A percentile compares a stretch with the other conserved stretches of the same genome.
Evolutionary conservation across 257 asterid species (phyloP).

Genomic region (Echites panduratus): DNA sequence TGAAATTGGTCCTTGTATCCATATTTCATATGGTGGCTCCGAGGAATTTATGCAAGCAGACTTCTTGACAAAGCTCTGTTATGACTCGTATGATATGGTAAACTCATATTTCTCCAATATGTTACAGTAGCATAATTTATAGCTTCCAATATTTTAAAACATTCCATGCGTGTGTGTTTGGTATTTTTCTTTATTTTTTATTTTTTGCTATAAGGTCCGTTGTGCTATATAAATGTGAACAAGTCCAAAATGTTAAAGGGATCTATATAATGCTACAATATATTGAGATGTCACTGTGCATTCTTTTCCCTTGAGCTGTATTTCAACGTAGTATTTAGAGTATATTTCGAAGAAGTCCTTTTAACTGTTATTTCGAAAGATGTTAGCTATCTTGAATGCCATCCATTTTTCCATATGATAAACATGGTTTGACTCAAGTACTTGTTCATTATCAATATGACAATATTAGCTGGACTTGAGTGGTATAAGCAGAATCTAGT

Average conservation of each 20-base stretch:
- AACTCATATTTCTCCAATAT: slow-evolving; percentile 13
- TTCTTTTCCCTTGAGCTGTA: neutral
- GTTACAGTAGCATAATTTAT: slow-evolving; percentile 1
- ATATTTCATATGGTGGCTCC: slow-evolving; percentile 69
- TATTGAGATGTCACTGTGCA: neutral
- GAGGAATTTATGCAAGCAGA: slow-evolving; percentile 67
- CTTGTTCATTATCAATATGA: neutral
- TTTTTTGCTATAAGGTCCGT: neutral
- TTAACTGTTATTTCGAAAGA: neutral
- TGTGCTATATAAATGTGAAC: neutral
- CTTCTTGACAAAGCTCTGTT: slow-evolving; percentile 62
- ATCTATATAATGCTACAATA: neutral
- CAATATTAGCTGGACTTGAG: neutral
- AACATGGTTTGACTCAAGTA: neutral
- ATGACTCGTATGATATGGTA: slow-evolving; percentile 85
- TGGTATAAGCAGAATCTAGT: neutral
- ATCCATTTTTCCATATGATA: neutral
- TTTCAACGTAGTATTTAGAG: neutral
- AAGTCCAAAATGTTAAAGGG: neutral
- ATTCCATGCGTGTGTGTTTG: neutral
- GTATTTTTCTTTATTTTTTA: too few relatives aligned
- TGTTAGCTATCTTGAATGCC: neutral
- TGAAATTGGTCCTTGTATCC: slow-evolving; percentile 78
- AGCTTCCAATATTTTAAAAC: neutral
- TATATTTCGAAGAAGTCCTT: neutral